A percentile compares a stretch with the other conserved stretches of the same genome.
Evolutionary conservation across 371 early-diverging fungal species (phyloP).

Genomic region (Actinomortierella ambigua): DNA sequence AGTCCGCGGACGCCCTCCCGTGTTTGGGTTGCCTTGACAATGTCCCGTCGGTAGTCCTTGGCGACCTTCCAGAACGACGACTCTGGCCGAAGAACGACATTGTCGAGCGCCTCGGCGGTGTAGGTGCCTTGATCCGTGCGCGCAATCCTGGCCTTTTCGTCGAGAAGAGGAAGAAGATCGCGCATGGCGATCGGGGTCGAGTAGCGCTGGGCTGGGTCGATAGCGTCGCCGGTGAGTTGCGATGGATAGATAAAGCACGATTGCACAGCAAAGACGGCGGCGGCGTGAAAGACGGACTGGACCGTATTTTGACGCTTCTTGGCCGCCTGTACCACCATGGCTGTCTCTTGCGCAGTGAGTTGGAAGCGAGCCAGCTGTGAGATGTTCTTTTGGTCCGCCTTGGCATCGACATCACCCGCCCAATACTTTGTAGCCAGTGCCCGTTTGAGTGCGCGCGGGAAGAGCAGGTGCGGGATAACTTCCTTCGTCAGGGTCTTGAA

Average conservation of each 20-base stretch:
- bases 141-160: constrained; percentile 7
- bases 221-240: not conserved
- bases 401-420: constrained; percentile 38
- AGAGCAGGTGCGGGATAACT: constrained; percentile 12
- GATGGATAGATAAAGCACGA: constrained; percentile 9
- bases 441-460: constrained; percentile 28
- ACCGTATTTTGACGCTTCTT: constrained; percentile 22
- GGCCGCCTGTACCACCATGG: constrained; percentile 5
- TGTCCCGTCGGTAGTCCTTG: constrained; percentile 7
- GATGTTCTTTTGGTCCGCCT: constrained; percentile 18
- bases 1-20: constrained; percentile 18
- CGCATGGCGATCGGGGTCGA: constrained; percentile 35
- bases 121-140: constrained; percentile 28
- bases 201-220: constrained; percentile 19
- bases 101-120: constrained; percentile 34
- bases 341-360: constrained; percentile 17
- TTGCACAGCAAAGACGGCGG: constrained; percentile 25
- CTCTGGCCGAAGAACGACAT: constrained; percentile 5
- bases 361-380: constrained; percentile 17
- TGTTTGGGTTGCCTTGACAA: constrained; percentile 16
- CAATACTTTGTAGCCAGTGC: constrained; percentile 25
- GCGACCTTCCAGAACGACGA: constrained; percentile 30
- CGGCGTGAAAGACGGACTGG: constrained; percentile 21
- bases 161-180: constrained; percentile 6
- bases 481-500: constrained; percentile 19